phyloP scores from a whole-genome alignment of 305 asterid species.

The Vinca major region DNA sequence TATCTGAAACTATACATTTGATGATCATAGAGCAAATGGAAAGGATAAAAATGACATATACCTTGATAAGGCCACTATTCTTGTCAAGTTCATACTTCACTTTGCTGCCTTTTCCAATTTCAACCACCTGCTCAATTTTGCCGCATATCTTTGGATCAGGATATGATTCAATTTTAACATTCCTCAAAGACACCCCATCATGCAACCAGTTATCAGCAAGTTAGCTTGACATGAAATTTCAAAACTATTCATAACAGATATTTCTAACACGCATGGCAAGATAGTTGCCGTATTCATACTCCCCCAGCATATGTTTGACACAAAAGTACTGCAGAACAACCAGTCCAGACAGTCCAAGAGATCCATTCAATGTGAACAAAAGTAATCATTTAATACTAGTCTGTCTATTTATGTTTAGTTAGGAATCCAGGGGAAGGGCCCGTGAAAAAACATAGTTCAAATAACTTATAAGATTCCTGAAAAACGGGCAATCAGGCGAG shows the following conservation, averaged over 20 bases:
- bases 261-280: neutral
- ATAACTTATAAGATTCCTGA: neutral
- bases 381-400: neutral
- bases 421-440: neutral
- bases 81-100: conserved; percentile 96
- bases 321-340: neutral
- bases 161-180: neutral
- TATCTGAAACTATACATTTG: too few relatives aligned
- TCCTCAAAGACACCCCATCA: neutral
- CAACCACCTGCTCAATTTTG: conserved; percentile 69
- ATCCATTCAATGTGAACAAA: neutral
- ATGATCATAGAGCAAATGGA: too few relatives aligned
- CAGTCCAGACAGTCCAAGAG: neutral
- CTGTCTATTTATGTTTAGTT: neutral
- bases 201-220: neutral
- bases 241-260: neutral
- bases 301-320: neutral
- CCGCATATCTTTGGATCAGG: conserved; percentile 18
- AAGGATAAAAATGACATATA: conserved; percentile 18
- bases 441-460: neutral
- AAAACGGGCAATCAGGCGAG: neutral
- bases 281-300: neutral
- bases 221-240: neutral
- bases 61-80: conserved; percentile 80
- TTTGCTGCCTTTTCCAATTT: conserved; percentile 84